Conservation (phyloP, 1,284 basidiomycete genomes). For the Ganoderma resinaceum region DNA sequence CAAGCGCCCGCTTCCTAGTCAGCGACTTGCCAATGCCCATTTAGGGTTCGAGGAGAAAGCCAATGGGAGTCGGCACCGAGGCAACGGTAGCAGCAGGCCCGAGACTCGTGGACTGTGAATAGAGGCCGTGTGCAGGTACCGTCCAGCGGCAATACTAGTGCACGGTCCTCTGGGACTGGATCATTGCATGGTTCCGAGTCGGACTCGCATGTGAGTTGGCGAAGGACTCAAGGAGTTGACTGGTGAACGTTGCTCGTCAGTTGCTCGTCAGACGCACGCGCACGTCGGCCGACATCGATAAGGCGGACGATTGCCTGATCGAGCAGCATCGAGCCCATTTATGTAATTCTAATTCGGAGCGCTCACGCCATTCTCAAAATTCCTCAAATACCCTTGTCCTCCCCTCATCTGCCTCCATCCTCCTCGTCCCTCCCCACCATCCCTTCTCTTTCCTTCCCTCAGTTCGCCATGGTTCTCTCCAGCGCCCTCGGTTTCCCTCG, state of each 20-base stretch:
- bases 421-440: slow-evolving; percentile 35
- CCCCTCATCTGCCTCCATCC: slow-evolving; percentile 21
- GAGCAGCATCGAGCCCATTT: slow-evolving; percentile 21
- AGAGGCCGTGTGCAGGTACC: neutral
- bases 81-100: no score
- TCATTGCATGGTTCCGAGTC: no score
- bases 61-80: no score
- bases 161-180: no score
- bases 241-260: neutral
- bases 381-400: slow-evolving; percentile 24
- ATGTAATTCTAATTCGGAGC: slow-evolving; percentile 31
- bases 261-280: neutral
- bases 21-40: no score
- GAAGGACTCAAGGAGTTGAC: no score
- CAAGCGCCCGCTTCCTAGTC: no score
- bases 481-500: slow-evolving; percentile 98
- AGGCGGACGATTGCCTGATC: slow-evolving; percentile 28
- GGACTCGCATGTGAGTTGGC: no score
- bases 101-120: no score
- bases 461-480: slow-evolving; percentile 71
- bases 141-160: no score
- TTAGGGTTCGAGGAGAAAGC: no score
- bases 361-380: slow-evolving; percentile 33
- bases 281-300: slow-evolving; percentile 23
- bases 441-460: slow-evolving; percentile 30